phyloP scores from a whole-genome alignment of 306 rosid genomes.

The Prinsepia uniflora region DNA sequence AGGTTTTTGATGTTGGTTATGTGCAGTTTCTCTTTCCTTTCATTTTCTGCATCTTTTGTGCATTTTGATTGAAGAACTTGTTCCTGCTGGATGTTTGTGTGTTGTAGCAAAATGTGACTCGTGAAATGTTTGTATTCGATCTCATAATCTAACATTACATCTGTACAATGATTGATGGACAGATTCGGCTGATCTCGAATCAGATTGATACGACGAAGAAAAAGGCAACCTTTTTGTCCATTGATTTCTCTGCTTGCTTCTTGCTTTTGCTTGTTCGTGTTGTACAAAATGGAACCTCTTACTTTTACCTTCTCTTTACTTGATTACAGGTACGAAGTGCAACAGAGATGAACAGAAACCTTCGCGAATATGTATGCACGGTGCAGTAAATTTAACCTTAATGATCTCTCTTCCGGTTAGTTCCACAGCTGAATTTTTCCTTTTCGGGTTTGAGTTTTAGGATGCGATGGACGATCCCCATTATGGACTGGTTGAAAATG shows the following conservation, averaged over 20 bases:
- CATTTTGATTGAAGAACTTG: no score
- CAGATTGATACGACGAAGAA: slow-evolving; percentile 53
- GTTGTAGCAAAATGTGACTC: no score
- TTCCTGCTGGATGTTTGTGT: neutral
- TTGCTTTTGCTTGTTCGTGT: neutral
- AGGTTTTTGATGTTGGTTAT: no score
- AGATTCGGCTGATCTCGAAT: slow-evolving; percentile 44
- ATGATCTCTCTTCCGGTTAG: neutral
- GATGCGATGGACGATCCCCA: slow-evolving; percentile 52
- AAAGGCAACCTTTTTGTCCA: slow-evolving; percentile 42
- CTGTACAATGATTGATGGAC: slow-evolving; percentile 19
- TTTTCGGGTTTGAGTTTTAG: slow-evolving; percentile 11
- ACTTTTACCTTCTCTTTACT: neutral
- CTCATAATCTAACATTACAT: neutral
- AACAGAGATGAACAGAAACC: neutral
- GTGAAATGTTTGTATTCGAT: neutral
- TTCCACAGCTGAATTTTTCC: no score
- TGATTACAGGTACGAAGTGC: slow-evolving; percentile 5
- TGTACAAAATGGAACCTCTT: neutral
- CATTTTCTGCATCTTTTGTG: no score
- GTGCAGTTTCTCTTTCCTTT: no score
- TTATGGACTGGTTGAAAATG: slow-evolving; percentile 54
- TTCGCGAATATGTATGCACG: slow-evolving; percentile 47
- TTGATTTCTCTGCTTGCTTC: neutral
- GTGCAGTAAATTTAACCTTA: neutral